A percentile compares a stretch with the other conserved stretches of the same genome.
phyloP scores from a whole-genome alignment of 1,284 basidiomycete genomes.

The Tremellales sp. region DNA sequence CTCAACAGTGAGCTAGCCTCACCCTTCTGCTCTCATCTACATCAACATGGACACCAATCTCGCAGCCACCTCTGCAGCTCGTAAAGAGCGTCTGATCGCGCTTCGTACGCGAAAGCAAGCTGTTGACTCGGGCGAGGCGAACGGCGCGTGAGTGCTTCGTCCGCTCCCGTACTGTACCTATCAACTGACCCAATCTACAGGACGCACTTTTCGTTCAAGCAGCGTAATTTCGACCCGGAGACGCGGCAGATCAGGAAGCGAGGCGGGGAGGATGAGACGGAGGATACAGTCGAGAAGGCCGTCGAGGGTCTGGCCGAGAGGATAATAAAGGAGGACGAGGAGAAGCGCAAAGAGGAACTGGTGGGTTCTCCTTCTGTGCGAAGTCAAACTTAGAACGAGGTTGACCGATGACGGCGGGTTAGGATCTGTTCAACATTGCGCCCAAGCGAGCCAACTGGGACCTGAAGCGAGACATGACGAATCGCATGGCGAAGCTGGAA shows the following conservation, averaged over 20 bases:
- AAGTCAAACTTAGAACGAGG: not conserved
- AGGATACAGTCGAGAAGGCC: slow-evolving; percentile 79
- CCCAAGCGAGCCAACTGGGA: slow-evolving; percentile 97
- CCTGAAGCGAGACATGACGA: slow-evolving; percentile 88
- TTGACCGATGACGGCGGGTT: slow-evolving; percentile 4
- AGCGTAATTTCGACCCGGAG: slow-evolving; percentile 80
- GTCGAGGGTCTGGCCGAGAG: slow-evolving; percentile 77
- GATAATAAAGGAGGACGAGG: slow-evolving; percentile 81
- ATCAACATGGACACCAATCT: slow-evolving; percentile 62
- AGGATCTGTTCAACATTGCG: slow-evolving; percentile 96
- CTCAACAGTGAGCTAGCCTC: too few species aligned
- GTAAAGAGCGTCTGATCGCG: slow-evolving; percentile 78
- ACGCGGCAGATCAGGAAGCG: slow-evolving; percentile 71
- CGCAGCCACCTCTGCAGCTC: slow-evolving; percentile 74
- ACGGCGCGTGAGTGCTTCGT: slow-evolving; percentile 25
- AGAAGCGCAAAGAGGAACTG: slow-evolving; percentile 76
- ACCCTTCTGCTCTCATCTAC: too few species aligned
- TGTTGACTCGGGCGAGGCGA: slow-evolving; percentile 46
- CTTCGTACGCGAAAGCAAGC: slow-evolving; percentile 74
- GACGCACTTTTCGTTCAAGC: slow-evolving; percentile 61
- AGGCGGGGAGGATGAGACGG: slow-evolving; percentile 52
- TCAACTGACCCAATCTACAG: slow-evolving; percentile 30
- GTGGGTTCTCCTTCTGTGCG: slow-evolving; percentile 53
- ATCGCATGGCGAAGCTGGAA: slow-evolving; percentile 83
- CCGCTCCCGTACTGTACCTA: slow-evolving; percentile 28